Conservation (phyloP, 306 rosid genomes). For the Hippophae gyantsensis region DNA sequence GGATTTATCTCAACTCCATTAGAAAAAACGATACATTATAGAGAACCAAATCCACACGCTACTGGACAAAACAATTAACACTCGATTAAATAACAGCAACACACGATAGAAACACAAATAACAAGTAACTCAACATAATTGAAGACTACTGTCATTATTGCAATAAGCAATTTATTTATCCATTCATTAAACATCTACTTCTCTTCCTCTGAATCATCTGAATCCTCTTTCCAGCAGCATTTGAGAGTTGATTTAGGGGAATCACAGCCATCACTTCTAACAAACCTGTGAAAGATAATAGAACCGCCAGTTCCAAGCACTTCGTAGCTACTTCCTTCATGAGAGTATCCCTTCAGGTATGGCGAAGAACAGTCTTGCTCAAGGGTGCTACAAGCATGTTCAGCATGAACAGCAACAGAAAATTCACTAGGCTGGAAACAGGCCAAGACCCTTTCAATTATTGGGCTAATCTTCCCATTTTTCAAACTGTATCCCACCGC, state of each 20-base stretch:
- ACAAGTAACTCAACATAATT: too few relatives aligned
- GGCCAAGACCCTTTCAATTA: conserved; percentile 38
- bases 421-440: conserved; percentile 54
- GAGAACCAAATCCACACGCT: too few relatives aligned
- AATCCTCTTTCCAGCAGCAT: conserved; percentile 56
- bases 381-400: conserved; percentile 28
- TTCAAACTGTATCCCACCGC: conserved; percentile 50
- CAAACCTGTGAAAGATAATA: conserved; percentile 42
- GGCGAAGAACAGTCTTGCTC: conserved; percentile 22
- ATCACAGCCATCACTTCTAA: conserved; percentile 23
- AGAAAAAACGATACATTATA: too few relatives aligned
- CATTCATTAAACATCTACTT: conserved; percentile 15
- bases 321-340: conserved; percentile 44
- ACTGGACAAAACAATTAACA: too few relatives aligned
- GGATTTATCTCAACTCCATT: too few relatives aligned
- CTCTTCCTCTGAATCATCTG: conserved; percentile 34
- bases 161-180: background rate
- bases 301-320: conserved; percentile 53
- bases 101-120: too few relatives aligned
- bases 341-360: conserved; percentile 47
- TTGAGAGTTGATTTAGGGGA: conserved; percentile 68
- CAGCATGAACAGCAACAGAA: conserved; percentile 47
- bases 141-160: too few relatives aligned
- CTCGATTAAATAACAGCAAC: too few relatives aligned
- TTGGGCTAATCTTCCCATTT: conserved; percentile 15